Evolutionary conservation across 352 stramenopile genomes (phyloP).

Genomic region (Globisporangium mamillatum): DNA sequence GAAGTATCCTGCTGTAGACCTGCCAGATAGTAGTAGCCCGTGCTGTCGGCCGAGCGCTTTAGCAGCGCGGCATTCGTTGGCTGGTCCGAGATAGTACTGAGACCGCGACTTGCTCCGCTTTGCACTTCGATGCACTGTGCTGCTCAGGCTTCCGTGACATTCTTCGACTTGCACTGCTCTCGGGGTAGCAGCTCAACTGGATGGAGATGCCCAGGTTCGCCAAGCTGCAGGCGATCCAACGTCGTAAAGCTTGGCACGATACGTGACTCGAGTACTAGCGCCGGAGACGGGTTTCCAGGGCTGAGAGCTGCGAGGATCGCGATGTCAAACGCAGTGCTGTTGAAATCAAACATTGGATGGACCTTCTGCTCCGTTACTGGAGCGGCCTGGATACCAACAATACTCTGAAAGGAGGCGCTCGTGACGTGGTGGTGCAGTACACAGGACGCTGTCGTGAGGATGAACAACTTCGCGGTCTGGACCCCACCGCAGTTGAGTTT

Average conservation of each 20-base stretch:
- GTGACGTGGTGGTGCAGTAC: neutral
- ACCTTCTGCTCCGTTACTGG: neutral
- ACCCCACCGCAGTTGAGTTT: conserved; percentile 3
- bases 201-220: neutral
- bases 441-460: conserved; percentile 15
- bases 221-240: neutral
- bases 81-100: neutral
- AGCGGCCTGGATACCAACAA: neutral
- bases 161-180: neutral
- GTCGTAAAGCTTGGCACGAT: neutral
- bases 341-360: neutral
- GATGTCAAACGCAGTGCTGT: neutral
- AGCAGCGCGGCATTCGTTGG: conserved; percentile 8
- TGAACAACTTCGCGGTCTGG: conserved; percentile 8
- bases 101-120: neutral
- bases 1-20: conserved; percentile 2
- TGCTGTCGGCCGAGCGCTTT: neutral
- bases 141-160: neutral
- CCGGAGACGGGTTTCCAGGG: neutral
- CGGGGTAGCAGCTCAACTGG: neutral
- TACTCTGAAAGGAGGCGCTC: neutral
- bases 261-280: neutral
- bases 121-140: neutral
- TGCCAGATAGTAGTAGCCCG: neutral
- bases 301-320: conserved; percentile 4